phyloP scores from a whole-genome alignment of 2,329 filamentous ascomycete species.

The Beauveria sp. region DNA sequence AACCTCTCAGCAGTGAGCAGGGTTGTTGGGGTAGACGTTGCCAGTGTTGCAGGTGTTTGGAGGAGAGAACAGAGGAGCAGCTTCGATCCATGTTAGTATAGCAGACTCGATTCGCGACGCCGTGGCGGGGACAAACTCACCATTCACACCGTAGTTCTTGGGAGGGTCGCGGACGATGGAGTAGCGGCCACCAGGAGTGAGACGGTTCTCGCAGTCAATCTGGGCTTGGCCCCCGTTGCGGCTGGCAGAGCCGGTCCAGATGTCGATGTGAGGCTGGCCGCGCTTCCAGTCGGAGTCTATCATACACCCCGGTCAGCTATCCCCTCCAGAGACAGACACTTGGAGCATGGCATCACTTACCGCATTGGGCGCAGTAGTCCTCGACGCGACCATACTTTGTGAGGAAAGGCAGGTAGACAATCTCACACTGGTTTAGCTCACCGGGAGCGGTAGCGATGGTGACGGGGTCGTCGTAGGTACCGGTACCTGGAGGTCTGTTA shows the following conservation, averaged over 20 bases:
- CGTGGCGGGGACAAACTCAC: slow-evolving; percentile 3
- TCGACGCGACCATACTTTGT: slow-evolving; percentile 17
- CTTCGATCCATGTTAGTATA: slow-evolving; percentile 2
- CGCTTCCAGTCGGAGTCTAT: slow-evolving; percentile 10
- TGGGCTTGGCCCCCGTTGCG: slow-evolving; percentile 16
- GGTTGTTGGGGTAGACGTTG: slow-evolving; percentile 17
- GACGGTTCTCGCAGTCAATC: slow-evolving; percentile 17
- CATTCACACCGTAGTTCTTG: slow-evolving; percentile 17
- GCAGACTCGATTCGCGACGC: background rate
- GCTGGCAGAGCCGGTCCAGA: slow-evolving; percentile 16
- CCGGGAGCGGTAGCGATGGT: slow-evolving; percentile 17
- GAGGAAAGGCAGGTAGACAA: slow-evolving; percentile 17
- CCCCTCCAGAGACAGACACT: too few species aligned
- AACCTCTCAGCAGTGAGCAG: slow-evolving; percentile 15
- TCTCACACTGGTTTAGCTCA: slow-evolving; percentile 16
- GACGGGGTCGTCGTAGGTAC: slow-evolving; percentile 17
- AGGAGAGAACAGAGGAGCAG: slow-evolving; percentile 15
- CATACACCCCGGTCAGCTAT: background rate
- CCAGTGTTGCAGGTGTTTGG: slow-evolving; percentile 18
- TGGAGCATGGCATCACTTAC: slow-evolving; percentile 6
- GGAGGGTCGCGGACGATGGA: slow-evolving; percentile 17
- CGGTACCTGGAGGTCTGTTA: slow-evolving; percentile 8
- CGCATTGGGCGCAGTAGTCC: slow-evolving; percentile 15
- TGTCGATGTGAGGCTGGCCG: slow-evolving; percentile 17
- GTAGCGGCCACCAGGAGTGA: slow-evolving; percentile 16